Evolutionary conservation across 2,329 filamentous ascomycete genomes (phyloP), one percentile per base, ranked within the genome.

Genomic region (Albifimbria verrucaria): DNA sequence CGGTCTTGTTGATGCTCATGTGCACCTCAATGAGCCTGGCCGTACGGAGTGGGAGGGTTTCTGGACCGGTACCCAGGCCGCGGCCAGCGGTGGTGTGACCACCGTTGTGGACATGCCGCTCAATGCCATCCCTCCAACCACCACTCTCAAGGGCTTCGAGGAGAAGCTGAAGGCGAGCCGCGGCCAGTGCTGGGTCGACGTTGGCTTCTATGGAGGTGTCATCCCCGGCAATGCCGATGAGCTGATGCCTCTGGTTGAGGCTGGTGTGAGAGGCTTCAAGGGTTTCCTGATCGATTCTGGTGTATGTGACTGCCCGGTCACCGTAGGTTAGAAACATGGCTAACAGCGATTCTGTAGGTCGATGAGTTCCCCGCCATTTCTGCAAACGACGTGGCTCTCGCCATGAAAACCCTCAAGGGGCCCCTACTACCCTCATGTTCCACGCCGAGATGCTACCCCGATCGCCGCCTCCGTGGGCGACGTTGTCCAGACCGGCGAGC

Each of bases 1-100:
- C 0, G 94, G 94, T 20, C 79, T 99, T 25, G 93, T 99, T 18
- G 94, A 99, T 69, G 93, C 94, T 32, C 94, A 99, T 70, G 94
- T 99, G 36, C 94, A 99, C 74, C 83, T 97, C 62, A 97, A 97
- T 66, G 94, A 99, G 74, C 94, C 94, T 1, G 94, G 94, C 42
- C 84, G 94, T 53, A 97, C 93, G 50, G 93, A 97, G 81, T 97
- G 94, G 94, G 94, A 99, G 68, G 94, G 94, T 11, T 99, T 99
- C 77, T 89, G 88, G 77, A 97, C 92, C 1, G 94, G 94, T 48
- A 97, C 94, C 22, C 83, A 90, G 62, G 94, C 94, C 28, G 94
- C 94, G 4, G 94, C 94, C 11, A 95, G 93, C 62, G 94, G 94
- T 41, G 94, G 94, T 63, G 94, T 97, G 23, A 99, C 94, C 4